Percentiles rank a stretch among this genome's conserved stretches.
These are phyloP conservation scores for Dendryphion nanum DNA, from an alignment of 2,329 filamentous ascomycete genomes.

Conservation along the genomic window DNA sequence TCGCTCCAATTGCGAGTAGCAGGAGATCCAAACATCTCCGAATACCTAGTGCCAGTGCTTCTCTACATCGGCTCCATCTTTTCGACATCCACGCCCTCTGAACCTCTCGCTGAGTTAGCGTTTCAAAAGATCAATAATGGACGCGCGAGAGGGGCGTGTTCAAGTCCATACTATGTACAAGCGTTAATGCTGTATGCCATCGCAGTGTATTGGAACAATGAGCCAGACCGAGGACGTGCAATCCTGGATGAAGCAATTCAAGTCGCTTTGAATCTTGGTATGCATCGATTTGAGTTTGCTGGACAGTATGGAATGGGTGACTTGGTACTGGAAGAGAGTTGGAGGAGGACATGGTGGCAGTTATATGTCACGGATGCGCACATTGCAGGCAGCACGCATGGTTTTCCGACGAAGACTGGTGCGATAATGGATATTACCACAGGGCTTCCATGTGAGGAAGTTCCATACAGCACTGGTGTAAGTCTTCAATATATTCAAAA, in stretches of 20 bases:
- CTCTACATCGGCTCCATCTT: constrained; percentile 56
- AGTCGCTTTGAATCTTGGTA: constrained; percentile 71
- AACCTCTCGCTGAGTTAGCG: constrained; percentile 33
- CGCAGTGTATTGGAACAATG: constrained; percentile 69
- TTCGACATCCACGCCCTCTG: constrained; percentile 40
- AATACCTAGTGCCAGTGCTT: constrained; percentile 43
- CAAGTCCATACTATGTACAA: constrained; percentile 61
- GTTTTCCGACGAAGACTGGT: constrained; percentile 64
- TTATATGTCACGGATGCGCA: constrained; percentile 75
- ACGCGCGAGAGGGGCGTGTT: constrained; percentile 4
- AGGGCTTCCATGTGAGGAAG: constrained; percentile 74
- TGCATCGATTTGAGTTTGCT: constrained; percentile 69
- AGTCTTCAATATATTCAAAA: too few species aligned
- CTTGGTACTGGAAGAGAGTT: constrained; percentile 71
- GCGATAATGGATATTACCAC: constrained; percentile 61
- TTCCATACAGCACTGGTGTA: constrained; percentile 52
- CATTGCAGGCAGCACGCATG: constrained; percentile 72
- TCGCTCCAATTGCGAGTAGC: constrained; percentile 7
- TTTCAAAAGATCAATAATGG: constrained; percentile 9
- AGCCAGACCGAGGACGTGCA: constrained; percentile 64
- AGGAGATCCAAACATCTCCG: constrained; percentile 4
- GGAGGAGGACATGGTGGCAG: constrained; percentile 86
- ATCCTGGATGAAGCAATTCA: constrained; percentile 67
- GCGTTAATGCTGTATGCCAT: constrained; percentile 73
- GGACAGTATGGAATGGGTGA: constrained; percentile 59